Base-by-base conservation (phyloP, 352 stramenopile genomes). In the Pythium angustatum region DNA sequence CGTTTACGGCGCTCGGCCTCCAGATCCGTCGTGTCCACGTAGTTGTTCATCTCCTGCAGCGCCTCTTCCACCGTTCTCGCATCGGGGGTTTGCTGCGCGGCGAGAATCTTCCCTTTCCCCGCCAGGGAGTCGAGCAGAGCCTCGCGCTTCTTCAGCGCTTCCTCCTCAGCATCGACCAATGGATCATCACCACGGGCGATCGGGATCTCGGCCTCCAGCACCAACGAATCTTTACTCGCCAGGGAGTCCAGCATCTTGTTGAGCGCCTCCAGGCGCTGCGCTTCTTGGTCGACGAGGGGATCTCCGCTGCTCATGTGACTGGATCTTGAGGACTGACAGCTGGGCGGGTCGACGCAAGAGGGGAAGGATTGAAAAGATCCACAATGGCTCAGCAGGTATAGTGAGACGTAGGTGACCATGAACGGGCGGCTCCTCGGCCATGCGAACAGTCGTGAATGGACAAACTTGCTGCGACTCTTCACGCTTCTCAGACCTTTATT, bases 211-310 rank as follows among this genome's bases (percentile, higher is more conserved):
- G 19, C 43, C 31, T 49, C 44, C 22, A 57, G 44, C 31, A 64
- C 31, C 14, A 28, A 2, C 6, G 33, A 21, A 17, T 31, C 49
- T 30, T 45, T 47, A 1, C 22, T 33, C 26, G 38, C 40, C 28
- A 66, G 59, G 26, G 50, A 60, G 28, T 54, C 43, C 27, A 68
- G n/a, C 17, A 68, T 31, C 15, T 58, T 51, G 44, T 68, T 44
- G 34, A 62, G 26, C 34, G 62, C 62, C 15, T 34, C 38, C 45
- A 64, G 31, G n/a, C 54, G 53, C 36, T 63, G 27, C 24, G 53
- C 26, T 7, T 57, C 22, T 30, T 53, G 54, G 21, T 58, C 62
- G 5, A 60, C 47, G 28, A 69, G 31, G 0, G 53, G 62, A 26
- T 69, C 62, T 14, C 41, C 31, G 22, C 38, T 60, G 17, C 17